Evolutionary conservation across 2,329 filamentous ascomycete genomes (phyloP).

Genomic region (Tolypocladium endophyticum): DNA sequence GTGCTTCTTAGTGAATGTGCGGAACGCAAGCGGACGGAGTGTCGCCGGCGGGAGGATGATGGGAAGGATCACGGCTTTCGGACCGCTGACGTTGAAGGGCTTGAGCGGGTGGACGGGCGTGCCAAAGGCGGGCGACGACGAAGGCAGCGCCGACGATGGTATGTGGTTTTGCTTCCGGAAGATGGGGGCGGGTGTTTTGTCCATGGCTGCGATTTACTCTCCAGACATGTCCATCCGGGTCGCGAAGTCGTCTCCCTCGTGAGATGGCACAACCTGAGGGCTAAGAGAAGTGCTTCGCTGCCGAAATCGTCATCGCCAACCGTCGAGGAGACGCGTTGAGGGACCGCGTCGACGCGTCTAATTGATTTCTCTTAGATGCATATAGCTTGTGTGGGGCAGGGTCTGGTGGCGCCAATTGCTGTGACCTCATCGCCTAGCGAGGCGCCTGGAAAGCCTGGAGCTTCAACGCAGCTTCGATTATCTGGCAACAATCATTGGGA

Average conservation of each 20-base stretch:
- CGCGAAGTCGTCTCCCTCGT: not conserved
- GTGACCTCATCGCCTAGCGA: slow-evolving; percentile 19
- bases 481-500: not conserved
- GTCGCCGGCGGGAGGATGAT: slow-evolving; percentile 83
- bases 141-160: slow-evolving; percentile 57
- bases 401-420: not conserved
- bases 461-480: not conserved
- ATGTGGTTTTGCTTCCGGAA: slow-evolving; percentile 25
- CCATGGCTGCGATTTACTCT: slow-evolving; percentile 17
- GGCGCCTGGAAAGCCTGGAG: not conserved
- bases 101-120: slow-evolving; percentile 74
- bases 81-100: slow-evolving; percentile 44
- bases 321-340: not conserved
- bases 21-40: slow-evolving; percentile 80
- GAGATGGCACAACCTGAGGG: not conserved
- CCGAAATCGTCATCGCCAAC: not conserved
- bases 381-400: slow-evolving; percentile 7
- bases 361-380: slow-evolving; percentile 21
- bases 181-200: slow-evolving; percentile 26
- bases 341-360: slow-evolving; percentile 28
- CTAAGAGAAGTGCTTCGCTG: not conserved
- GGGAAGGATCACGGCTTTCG: slow-evolving; percentile 62
- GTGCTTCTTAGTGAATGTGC: slow-evolving; percentile 96
- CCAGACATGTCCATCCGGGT: not conserved
- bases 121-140: slow-evolving; percentile 82